Evolutionary conservation across 2,329 filamentous ascomycete genomes (phyloP).

Genomic region (Pestalotiopsis sp.): DNA sequence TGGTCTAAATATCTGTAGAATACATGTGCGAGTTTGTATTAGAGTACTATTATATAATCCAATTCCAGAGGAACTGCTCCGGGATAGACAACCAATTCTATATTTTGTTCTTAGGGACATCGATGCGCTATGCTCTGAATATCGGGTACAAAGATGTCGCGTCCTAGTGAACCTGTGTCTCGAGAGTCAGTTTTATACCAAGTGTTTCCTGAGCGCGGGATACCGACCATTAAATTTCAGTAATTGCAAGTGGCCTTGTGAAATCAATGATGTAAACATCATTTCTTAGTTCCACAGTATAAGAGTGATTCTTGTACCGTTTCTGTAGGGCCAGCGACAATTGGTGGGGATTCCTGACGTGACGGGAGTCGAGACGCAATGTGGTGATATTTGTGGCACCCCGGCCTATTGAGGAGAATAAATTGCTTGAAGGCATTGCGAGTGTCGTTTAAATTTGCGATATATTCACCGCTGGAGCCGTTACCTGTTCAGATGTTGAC

Average conservation of each 20-base stretch:
- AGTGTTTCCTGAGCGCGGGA: neutral
- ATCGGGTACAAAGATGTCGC: too few species aligned
- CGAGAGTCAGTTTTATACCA: neutral
- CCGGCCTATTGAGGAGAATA: neutral
- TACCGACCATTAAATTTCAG: neutral
- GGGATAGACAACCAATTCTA: too few species aligned
- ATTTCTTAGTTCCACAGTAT: neutral
- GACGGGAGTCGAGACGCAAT: neutral
- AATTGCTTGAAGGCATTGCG: neutral
- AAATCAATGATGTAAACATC: slow-evolving; percentile 2
- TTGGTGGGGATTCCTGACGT: neutral
- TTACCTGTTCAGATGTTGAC: neutral
- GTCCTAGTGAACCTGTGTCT: neutral
- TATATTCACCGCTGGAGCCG: neutral
- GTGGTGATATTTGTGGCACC: neutral
- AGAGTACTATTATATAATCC: too few species aligned
- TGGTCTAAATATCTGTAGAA: too few species aligned
- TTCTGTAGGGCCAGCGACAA: neutral
- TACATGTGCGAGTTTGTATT: too few species aligned
- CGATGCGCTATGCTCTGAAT: too few species aligned
- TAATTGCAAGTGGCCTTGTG: neutral
- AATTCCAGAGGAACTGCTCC: too few species aligned
- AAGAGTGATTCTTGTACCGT: neutral
- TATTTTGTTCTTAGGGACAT: too few species aligned
- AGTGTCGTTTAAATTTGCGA: neutral